Evolutionary conservation across 495 filamentous ascomycete genomes (phyloP), one percentile per base, ranked within the genome.

Genomic region (Ramalina peruviana): DNA sequence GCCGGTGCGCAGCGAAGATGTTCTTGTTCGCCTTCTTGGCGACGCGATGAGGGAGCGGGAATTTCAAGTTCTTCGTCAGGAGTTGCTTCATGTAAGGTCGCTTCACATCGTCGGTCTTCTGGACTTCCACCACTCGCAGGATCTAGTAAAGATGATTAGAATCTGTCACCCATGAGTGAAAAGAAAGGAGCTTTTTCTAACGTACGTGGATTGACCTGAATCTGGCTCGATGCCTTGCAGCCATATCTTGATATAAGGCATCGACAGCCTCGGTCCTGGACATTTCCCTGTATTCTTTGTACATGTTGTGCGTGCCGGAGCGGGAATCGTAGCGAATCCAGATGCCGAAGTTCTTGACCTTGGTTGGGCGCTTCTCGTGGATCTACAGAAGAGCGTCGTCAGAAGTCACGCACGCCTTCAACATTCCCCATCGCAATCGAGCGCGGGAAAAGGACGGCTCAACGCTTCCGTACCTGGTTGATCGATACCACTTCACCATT

Each of bases 281-380:
- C 76, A 94, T 85, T 80, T 97, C 92, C 67, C 92, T 85, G 81
- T 96, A 97, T 79, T 98, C 92, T 79, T 96, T 97, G 86, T 98
- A 98, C 92, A 98, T 98, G 82, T 98, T 98, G 86, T 98, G 92
- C 60, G 93, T 98, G 60, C 92, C 92, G 61, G 93, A 97, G 72
- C 92, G 92, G 46, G 93, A 97, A 74, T 98, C 89, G 77, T 98
- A 98, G 65, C 92, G 90, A 74, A 98, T 84, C 92, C 92, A 98
- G 80, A 98, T 86, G 70, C 92, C 92, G 73, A 97, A 97, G 84
- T 94, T 97, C 87, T 98, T 98, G 78, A 98, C 88, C 74, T 94
- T 94, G 63, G 86, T 78, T 58, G 92, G 93, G 68, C 86, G 86
- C 82, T 95, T 97, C 86, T 98, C 92, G 70, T 77, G 72, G 74